Conservation (phyloP, 306 rosid genomes). For the Echinosophora koreensis region DNA sequence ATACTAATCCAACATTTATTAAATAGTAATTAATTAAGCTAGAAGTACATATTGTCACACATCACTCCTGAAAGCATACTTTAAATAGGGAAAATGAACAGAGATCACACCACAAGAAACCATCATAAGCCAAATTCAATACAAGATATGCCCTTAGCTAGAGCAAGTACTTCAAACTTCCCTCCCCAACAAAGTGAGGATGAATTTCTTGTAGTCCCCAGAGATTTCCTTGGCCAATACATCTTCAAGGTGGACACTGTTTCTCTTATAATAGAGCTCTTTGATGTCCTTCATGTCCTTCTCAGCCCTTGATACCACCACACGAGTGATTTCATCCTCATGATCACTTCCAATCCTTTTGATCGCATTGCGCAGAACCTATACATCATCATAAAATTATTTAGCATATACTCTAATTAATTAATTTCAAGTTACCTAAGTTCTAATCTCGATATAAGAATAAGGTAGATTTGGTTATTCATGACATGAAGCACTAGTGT, state of each 20-base stretch:
- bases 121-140: constrained; percentile 27
- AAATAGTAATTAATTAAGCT: not conserved
- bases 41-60: constrained; percentile 16
- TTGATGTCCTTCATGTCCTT: constrained; percentile 61
- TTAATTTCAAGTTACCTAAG: not conserved
- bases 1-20: not conserved
- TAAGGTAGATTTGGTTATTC: not conserved
- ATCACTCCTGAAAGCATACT: constrained; percentile 10
- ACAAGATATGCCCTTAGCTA: constrained; percentile 24
- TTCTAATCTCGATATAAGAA: not conserved
- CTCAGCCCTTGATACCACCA: constrained; percentile 75
- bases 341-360: constrained; percentile 60
- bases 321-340: constrained; percentile 76
- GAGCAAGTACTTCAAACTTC: constrained; percentile 40
- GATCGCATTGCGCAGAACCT: constrained; percentile 69
- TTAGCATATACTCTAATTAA: not conserved
- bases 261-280: constrained; percentile 63
- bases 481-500: not conserved
- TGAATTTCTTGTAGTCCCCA: constrained; percentile 77
- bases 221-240: constrained; percentile 70
- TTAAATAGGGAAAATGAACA: constrained; percentile 1
- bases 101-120: constrained; percentile 20
- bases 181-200: constrained; percentile 78
- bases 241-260: constrained; percentile 66
- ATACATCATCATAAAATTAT: not conserved